These are phyloP conservation scores for Ceratocystis cacaofunesta DNA, from an alignment of 2,329 filamentous ascomycete genomes.

Conservation along the genomic window DNA sequence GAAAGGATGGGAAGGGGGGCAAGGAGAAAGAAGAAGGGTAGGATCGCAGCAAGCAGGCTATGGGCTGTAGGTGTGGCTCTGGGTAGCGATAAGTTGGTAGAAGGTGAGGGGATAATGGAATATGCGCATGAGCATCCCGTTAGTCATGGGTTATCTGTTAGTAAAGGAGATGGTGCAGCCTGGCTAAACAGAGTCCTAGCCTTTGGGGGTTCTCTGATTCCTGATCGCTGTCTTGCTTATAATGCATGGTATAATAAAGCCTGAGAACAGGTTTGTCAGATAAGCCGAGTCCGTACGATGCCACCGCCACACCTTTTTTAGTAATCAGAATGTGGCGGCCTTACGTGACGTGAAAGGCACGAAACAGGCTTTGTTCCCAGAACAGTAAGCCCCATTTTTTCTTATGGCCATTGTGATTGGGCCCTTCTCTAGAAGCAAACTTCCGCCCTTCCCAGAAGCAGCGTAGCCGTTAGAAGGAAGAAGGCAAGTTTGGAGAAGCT, in stretches of 20 bases:
- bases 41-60: neutral
- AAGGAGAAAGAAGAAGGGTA: neutral
- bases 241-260: no score
- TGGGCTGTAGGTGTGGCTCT: neutral
- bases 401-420: neutral
- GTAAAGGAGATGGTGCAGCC: neutral
- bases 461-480: no score
- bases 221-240: neutral
- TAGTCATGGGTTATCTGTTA: neutral
- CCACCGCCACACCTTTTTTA: no score
- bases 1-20: neutral
- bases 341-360: no score
- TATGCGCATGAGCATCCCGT: neutral
- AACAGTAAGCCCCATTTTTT: neutral
- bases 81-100: neutral
- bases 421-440: neutral
- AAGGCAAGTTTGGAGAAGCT: no score
- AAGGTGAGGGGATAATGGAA: neutral
- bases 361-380: neutral
- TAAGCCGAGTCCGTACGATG: no score
- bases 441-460: no score
- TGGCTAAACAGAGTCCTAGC: no score
- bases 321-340: no score
- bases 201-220: neutral
- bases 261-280: no score